Evolutionary conservation across 106 monocot species (phyloP).

Genomic region (Platanthera guangdongensis): DNA sequence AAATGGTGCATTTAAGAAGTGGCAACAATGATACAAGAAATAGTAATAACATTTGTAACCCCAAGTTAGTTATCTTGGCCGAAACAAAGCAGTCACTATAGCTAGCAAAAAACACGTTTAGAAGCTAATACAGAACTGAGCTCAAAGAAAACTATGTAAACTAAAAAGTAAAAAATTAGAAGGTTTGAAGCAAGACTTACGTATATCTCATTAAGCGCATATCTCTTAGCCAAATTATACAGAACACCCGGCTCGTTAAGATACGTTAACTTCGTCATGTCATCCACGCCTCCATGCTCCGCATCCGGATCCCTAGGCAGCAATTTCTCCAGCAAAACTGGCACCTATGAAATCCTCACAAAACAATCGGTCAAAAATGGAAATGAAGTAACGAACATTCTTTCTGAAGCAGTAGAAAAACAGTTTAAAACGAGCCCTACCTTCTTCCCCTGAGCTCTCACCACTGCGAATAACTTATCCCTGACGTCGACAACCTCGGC

Average conservation of each 20-base stretch:
- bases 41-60: background rate
- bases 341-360: slow-evolving; percentile 18
- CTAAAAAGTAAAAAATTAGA: background rate
- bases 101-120: background rate
- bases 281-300: slow-evolving; percentile 59
- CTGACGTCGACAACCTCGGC: slow-evolving; percentile 50
- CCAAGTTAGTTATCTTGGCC: background rate
- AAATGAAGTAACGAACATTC: background rate
- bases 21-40: background rate
- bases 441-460: slow-evolving; percentile 48
- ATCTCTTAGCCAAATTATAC: slow-evolving; percentile 56
- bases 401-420: background rate
- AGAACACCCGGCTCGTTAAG: slow-evolving; percentile 66
- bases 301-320: slow-evolving; percentile 54
- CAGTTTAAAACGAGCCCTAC: slow-evolving; percentile 16
- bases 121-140: background rate
- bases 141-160: background rate
- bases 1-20: background rate
- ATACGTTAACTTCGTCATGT: slow-evolving; percentile 71
- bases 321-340: slow-evolving; percentile 29
- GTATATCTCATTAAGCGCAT: slow-evolving; percentile 62
- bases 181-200: slow-evolving; percentile 19
- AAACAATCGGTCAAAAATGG: background rate
- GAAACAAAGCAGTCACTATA: background rate
- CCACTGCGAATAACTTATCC: slow-evolving; percentile 33